phyloP scores from a whole-genome alignment of 2,329 filamentous ascomycete species.

The Diplodia sapinea region DNA sequence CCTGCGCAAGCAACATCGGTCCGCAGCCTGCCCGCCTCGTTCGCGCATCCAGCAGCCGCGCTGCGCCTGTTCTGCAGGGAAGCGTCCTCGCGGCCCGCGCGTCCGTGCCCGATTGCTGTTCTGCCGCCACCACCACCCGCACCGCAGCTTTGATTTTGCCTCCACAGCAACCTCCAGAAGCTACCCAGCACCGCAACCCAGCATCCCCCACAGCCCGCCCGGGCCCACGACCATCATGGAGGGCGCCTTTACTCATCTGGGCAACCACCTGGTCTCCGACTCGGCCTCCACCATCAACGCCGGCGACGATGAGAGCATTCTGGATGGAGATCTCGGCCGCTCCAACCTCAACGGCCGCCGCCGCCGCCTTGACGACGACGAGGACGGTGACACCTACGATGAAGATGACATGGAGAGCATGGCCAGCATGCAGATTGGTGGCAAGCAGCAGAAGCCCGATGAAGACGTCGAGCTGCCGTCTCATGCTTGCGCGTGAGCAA shows the following conservation, averaged over 20 bases:
- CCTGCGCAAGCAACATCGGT: background rate
- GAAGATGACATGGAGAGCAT: constrained; percentile 75
- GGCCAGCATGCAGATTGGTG: constrained; percentile 80
- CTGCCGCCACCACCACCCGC: constrained; percentile 29
- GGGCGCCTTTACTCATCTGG: constrained; percentile 85
- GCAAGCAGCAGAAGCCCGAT: constrained; percentile 63
- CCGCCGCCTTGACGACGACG: constrained; percentile 79
- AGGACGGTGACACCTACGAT: constrained; percentile 80
- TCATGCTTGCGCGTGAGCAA: constrained; percentile 86
- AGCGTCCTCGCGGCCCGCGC: constrained; percentile 15
- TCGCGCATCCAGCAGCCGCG: constrained; percentile 1
- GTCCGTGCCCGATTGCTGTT: constrained; percentile 25
- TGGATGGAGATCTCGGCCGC: constrained; percentile 66
- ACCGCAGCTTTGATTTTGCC: constrained; percentile 31
- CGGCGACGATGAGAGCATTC: constrained; percentile 82
- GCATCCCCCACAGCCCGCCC: constrained; percentile 32
- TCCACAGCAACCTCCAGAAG: constrained; percentile 26
- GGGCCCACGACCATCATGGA: constrained; percentile 64
- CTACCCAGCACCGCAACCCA: constrained; percentile 22
- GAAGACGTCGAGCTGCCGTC: constrained; percentile 85
- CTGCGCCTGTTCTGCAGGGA: background rate
- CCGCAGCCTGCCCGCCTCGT: background rate
- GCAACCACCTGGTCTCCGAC: constrained; percentile 84
- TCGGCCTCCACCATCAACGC: constrained; percentile 88
- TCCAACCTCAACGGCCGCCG: constrained; percentile 65